phyloP scores from a whole-genome alignment of 306 rosid species.

The Mucuna pruriens region DNA sequence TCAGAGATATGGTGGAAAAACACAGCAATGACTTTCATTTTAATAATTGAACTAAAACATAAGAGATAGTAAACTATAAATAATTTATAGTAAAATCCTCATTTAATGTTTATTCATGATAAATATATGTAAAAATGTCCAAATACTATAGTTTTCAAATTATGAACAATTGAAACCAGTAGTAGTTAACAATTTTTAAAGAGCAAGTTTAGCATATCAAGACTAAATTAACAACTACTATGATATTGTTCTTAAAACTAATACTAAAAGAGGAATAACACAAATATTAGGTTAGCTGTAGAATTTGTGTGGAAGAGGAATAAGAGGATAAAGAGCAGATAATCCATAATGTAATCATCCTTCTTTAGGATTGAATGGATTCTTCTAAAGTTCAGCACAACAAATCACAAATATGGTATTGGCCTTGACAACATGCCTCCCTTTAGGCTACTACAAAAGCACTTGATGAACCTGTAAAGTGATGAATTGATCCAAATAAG shows the following conservation, averaged over 20 bases:
- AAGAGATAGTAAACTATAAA: too few species aligned
- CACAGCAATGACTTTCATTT: too few species aligned
- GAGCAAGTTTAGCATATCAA: too few species aligned
- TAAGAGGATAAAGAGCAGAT: background rate
- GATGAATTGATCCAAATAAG: constrained; percentile 65
- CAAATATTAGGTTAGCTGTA: background rate
- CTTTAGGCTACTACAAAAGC: constrained; percentile 72
- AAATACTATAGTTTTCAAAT: too few species aligned
- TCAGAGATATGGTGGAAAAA: too few species aligned
- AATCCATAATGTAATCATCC: background rate
- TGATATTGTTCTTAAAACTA: background rate
- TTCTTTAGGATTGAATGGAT: constrained; percentile 1
- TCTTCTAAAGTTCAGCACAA: background rate
- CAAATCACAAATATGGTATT: background rate
- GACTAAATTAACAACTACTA: too few species aligned
- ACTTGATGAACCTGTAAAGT: constrained; percentile 85
- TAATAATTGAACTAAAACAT: too few species aligned
- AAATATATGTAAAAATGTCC: too few species aligned
- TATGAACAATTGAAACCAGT: too few species aligned
- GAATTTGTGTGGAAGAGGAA: background rate
- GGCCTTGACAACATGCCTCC: background rate
- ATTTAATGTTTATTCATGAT: too few species aligned
- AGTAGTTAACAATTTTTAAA: too few species aligned
- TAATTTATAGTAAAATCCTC: too few species aligned
- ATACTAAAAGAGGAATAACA: background rate